Base-by-base conservation (phyloP, 2,329 filamentous ascomycete genomes). In the Penicillium sp. region DNA sequence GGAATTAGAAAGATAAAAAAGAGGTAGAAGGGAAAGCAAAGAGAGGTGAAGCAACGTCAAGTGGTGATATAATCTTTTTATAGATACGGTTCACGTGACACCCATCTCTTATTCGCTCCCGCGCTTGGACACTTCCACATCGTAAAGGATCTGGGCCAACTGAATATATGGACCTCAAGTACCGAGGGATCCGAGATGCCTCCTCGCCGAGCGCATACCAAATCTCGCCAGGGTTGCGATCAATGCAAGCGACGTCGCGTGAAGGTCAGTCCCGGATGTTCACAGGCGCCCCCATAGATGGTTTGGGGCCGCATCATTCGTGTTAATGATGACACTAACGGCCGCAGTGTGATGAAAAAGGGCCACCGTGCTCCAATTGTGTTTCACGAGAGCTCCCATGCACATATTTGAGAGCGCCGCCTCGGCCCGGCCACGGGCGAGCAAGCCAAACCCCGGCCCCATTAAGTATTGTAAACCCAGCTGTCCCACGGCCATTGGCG, bases 141-240 rank as follows among this genome's bases (percentile, higher is more conserved):
- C 30, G 18, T 10, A 8, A 42, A 50, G 45, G 39, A 18, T 39
- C 18, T 34, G n/a, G 50, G 51, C 51, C n/a, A 29, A 54, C 46
- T 48, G 51, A 27, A 44, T 50, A 50, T 10, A 53, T 53, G 51
- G 39, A 45, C 42, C 30, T 39, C 16, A 44, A 23, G 30, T 40
- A 38, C 27, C 16, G 38, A 35, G 45, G 32, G 40, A 23, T n/a
- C 39, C 47, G 58, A 56, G 41, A 75, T 74, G 69, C 62, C 72
- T 53, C 70, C 71, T 47, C 67, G 74, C 47, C 69, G 71, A 56
- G 63, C 73, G 26, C 74, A 76, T 64, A 74, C 68, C 19, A 76
- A 76, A 61, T 76, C 74, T 14, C 72, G 74, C 40, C 69, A 72
- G 62, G 74, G 74, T 29, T 76, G 74, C 47, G 67, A 68, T 30